Conservation (phyloP, 331 rosid species). For the Quercus tomentella region DNA sequence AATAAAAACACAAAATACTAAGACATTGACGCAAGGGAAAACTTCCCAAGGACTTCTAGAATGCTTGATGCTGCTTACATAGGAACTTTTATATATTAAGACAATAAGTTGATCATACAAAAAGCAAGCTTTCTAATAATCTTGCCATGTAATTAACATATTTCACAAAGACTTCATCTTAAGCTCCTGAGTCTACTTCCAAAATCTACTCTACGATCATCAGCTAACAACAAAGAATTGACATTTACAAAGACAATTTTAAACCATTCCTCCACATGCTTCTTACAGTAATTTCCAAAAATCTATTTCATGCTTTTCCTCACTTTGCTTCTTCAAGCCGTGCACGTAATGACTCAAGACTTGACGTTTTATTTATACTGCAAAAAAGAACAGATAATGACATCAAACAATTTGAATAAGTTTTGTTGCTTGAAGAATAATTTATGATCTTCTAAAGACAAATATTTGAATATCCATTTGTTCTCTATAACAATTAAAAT, state of each 20-base stretch:
- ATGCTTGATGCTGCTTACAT: not conserved
- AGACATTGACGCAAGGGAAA: too few species aligned
- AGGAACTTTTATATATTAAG: not conserved
- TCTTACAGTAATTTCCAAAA: not conserved
- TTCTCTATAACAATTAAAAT: not conserved
- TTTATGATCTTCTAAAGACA: not conserved
- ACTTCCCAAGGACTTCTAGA: not conserved
- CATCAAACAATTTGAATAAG: constrained; percentile 2
- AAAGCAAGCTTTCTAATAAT: not conserved
- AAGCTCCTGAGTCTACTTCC: not conserved
- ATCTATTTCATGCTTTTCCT: not conserved
- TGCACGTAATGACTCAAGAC: constrained; percentile 38
- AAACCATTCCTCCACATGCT: not conserved
- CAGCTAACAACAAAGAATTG: not conserved
- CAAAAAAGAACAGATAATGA: constrained; percentile 1
- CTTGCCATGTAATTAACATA: not conserved
- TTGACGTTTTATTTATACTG: constrained; percentile 52
- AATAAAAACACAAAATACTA: too few species aligned
- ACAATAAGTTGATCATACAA: not conserved
- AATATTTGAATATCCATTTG: not conserved
- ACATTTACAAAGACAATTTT: constrained; percentile 6
- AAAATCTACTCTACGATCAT: not conserved
- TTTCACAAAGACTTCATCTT: not conserved
- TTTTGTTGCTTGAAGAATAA: not conserved
- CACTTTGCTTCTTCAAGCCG: constrained; percentile 65